Base-by-base conservation (phyloP, 2,329 filamentous ascomycete genomes). In the Ciborinia camelliae region DNA sequence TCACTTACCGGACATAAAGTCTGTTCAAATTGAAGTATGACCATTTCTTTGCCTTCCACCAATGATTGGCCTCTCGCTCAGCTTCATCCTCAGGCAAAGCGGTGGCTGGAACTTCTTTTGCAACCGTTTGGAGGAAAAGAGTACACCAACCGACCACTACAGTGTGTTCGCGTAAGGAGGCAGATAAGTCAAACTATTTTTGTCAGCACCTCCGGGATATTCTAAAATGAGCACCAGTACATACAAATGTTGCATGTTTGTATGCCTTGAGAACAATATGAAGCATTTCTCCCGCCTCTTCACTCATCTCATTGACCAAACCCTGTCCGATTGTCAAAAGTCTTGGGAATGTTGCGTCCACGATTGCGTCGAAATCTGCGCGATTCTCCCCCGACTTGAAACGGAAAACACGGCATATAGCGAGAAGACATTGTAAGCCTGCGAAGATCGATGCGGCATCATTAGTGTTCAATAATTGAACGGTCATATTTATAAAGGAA, bases 41-140 rank as follows among this genome's bases (percentile, higher is more conserved):
- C 95, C 95, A 98, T 79, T 99, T 99, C 87, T 98, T 98, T 69
- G 93, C 91, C 82, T 98, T 99, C 94, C 94, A 99, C 94, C 95
- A 99, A 77, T 97, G 92, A 76, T 97, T 93, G 73, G 89, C 86
- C 78, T 98, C 95, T 65, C 95, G 87, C 75, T 98, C 94, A 65
- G 91, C 87, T 61, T 89, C 80, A 66, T 88, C 91, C 66, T 96
- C 92, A 65, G 82, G 77, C 84, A 98, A 88, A 43, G 93, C 89
- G 71, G 83, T 87, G 64, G 90, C 84, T 5, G 95, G 95, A 43
- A 91, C 87, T 28, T 88, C 81, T 78, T 98, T 98, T 71, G 89
- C 88, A 43, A 98, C 90, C 60, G 96, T 91, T 67, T 90, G 88
- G 70, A 99, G 81, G 81, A 99, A 98, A 66, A 99, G 85, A 30